Percentiles rank a stretch among this genome's conserved stretches.
phyloP scores from a whole-genome alignment of 2,329 filamentous ascomycete genomes.

The Ophiosphaerella korrae region DNA sequence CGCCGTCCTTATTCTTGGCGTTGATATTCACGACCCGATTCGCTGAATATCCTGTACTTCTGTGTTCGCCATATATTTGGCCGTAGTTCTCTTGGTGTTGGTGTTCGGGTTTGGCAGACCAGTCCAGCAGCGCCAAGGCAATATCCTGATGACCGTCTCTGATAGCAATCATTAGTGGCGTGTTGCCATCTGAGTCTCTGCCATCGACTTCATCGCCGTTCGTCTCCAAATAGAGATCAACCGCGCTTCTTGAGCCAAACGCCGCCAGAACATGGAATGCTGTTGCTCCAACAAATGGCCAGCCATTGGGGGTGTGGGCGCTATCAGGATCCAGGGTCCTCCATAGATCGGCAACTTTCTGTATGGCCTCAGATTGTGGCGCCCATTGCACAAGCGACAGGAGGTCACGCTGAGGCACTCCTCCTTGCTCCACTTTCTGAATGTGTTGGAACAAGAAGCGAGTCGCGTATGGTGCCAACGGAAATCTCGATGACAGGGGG shows the following conservation, averaged over 20 bases:
- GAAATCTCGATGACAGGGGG: conserved; percentile 12
- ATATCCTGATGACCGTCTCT: conserved; percentile 13
- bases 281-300: conserved; percentile 14
- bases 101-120: too few species aligned
- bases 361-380: conserved; percentile 2
- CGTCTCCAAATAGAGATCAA: neutral
- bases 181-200: conserved; percentile 13
- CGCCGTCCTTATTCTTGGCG: too few species aligned
- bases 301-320: conserved; percentile 9
- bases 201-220: neutral
- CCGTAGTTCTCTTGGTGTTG: too few species aligned
- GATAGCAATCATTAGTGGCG: conserved; percentile 13
- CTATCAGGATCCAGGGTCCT: conserved; percentile 10
- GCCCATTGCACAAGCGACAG: conserved; percentile 10
- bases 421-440: conserved; percentile 10
- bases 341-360: conserved; percentile 8
- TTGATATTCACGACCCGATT: too few species aligned
- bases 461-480: conserved; percentile 12
- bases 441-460: conserved; percentile 16
- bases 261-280: conserved; percentile 11
- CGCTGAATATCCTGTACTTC: too few species aligned
- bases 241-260: conserved; percentile 12
- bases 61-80: too few species aligned
- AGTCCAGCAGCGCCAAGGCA: conserved; percentile 6
- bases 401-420: conserved; percentile 10